Evolutionary conservation across 129 eudicot species (phyloP).

Genomic region (Pulicaria dysenterica): DNA sequence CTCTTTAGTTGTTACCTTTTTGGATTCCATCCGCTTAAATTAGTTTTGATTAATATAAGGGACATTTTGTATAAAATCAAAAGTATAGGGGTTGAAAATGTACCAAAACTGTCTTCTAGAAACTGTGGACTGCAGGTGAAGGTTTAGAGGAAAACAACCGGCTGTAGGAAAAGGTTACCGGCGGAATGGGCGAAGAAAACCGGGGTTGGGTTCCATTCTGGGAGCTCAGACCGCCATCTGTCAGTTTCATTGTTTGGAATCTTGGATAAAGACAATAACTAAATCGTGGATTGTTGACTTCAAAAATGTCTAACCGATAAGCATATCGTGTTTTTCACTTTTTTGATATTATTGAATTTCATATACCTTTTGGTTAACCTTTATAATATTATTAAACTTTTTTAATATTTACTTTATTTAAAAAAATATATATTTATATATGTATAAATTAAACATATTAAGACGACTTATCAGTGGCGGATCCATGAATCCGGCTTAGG

Average conservation of each 20-base stretch:
- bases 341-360: too few relatives aligned
- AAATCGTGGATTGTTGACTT: not conserved
- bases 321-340: too few relatives aligned
- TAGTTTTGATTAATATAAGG: not conserved
- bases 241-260: conserved; percentile 11
- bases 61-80: not conserved
- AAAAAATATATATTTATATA: too few relatives aligned
- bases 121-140: conserved; percentile 36
- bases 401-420: too few relatives aligned
- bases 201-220: conserved; percentile 35
- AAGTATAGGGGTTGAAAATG: conserved; percentile 7
- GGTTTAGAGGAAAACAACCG: conserved; percentile 47
- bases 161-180: conserved; percentile 34
- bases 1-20: too few relatives aligned
- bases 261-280: not conserved
- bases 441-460: too few relatives aligned
- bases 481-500: too few relatives aligned
- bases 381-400: too few relatives aligned
- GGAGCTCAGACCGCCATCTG: conserved; percentile 34
- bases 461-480: too few relatives aligned
- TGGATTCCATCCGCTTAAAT: not conserved
- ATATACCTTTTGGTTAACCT: too few relatives aligned
- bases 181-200: conserved; percentile 23
- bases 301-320: not conserved
- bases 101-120: conserved; percentile 7